These are phyloP conservation scores for Nemania bipapillata DNA, from an alignment of 2,329 filamentous ascomycete genomes.

Conservation along the genomic window DNA sequence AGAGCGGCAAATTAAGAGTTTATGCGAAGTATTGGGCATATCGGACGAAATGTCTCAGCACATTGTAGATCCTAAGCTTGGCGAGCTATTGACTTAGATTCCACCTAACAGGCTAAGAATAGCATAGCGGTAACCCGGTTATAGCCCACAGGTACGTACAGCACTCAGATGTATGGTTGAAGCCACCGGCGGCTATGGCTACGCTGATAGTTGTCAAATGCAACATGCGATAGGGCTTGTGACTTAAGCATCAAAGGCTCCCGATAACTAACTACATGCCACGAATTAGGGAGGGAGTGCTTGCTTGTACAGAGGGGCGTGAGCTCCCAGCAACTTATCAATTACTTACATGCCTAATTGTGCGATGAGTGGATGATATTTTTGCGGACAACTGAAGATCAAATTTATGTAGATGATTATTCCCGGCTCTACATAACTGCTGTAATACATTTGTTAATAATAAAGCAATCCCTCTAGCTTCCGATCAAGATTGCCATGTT, in stretches of 20 bases:
- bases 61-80: background rate
- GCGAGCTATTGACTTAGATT: background rate
- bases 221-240: background rate
- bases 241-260: background rate
- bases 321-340: background rate
- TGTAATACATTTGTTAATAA: too few species aligned
- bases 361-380: background rate
- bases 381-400: background rate
- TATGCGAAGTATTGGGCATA: constrained; percentile 7
- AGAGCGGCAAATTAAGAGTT: constrained; percentile 2
- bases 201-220: background rate
- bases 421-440: background rate
- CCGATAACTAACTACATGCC: background rate
- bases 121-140: background rate
- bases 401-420: background rate
- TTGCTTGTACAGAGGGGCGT: background rate
- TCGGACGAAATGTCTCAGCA: background rate
- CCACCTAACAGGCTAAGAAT: background rate
- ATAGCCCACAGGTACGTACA: background rate
- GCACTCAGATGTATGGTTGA: too few species aligned
- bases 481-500: too few species aligned
- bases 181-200: background rate
- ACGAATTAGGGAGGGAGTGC: background rate
- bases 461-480: too few species aligned
- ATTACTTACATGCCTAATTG: background rate